Base-by-base conservation (phyloP, 805 yeast genomes). In the Ogataea dorogensis region DNA sequence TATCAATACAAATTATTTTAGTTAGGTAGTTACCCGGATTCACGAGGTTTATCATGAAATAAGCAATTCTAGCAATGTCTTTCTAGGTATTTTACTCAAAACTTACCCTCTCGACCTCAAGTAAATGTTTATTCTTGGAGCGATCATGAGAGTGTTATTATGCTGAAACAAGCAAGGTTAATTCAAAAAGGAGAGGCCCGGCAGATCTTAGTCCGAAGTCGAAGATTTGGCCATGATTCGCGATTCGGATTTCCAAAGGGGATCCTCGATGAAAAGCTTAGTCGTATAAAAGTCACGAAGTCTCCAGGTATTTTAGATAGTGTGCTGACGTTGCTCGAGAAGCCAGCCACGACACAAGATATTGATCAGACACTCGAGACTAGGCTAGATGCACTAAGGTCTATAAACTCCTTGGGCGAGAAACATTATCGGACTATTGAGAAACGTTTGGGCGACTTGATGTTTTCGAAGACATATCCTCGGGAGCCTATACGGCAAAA, bases 291-390 rank as follows among this genome's bases (percentile, higher is more conserved):
- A 16, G 5, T 15, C 13, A 16, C 17, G 21, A 14, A 20, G 22
- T 8, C 26, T 4, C 7, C 12, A 24, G 12, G 27, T 20, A n/a
- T 28, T 8, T 12, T 29, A 6, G 17, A 20, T 3, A 18, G 15
- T 16, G 13, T 35, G n/a, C 18, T 35, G 33, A 18, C 17, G 2
- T 29, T 35, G 17, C 18, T 35, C 12, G 38, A 35, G 12, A 29
- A 29, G 19, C 38, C 38, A 2, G 8, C 26, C 3, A 14, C 32
- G 4, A 26, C 18, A 8, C 9, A 10, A 11, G 23, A 13, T 24
- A 28, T 35, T 9, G 38, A 35, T 18, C 13, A 24, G 10, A 17
- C 28, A 10, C 12, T 34, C 5, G 38, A 34, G n/a, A 5, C 6
- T 3, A 21, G 27, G 11, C 13, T 34, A 5, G 8, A 17, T 12